Percentiles rank a stretch among this genome's conserved stretches.
phyloP scores from a whole-genome alignment of 2,329 filamentous ascomycete species.

The Calonectria pseudoreteaudii region DNA sequence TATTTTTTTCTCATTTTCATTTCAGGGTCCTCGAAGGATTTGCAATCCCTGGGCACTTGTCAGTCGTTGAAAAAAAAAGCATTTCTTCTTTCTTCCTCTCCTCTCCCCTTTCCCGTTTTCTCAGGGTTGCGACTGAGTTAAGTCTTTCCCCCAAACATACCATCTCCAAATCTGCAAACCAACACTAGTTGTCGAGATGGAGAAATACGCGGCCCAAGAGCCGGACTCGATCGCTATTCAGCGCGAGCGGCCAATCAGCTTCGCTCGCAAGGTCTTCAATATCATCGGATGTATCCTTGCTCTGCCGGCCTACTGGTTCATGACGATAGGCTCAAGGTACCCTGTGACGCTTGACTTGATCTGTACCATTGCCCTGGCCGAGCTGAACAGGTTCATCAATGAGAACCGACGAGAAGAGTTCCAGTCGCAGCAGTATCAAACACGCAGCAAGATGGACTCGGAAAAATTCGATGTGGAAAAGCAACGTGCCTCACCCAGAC shows the following conservation, averaged over 20 bases:
- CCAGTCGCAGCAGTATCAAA: background rate
- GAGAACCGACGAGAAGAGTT: background rate
- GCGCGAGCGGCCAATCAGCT: background rate
- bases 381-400: conserved; percentile 3
- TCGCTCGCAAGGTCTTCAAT: conserved; percentile 2
- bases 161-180: background rate
- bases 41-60: background rate
- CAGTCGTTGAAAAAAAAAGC: background rate
- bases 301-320: background rate
- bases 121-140: background rate
- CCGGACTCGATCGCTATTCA: background rate
- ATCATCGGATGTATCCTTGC: background rate
- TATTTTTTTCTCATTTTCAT: background rate
- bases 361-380: background rate
- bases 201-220: background rate
- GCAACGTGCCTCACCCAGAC: conserved; percentile 8
- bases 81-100: background rate
- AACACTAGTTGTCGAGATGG: background rate
- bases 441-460: background rate
- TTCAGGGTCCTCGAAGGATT: background rate
- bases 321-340: conserved; percentile 2
- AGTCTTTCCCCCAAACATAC: background rate
- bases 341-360: conserved; percentile 8
- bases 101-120: background rate
- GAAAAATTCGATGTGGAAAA: background rate